These are phyloP conservation scores for Suillus paluster DNA, from an alignment of 768 basidiomycete genomes.

Conservation along the genomic window DNA sequence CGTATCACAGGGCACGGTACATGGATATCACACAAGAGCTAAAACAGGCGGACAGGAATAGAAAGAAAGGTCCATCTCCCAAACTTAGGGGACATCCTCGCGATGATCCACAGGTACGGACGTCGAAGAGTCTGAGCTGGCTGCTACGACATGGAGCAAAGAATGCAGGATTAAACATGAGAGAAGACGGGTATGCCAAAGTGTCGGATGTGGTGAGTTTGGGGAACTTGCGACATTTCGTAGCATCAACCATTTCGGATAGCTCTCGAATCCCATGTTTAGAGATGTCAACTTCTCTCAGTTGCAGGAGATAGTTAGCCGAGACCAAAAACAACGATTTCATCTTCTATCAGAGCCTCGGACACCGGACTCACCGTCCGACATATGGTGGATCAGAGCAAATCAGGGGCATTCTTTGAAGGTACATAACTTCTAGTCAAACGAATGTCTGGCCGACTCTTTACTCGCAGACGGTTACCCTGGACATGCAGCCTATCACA, in stretches of 20 bases:
- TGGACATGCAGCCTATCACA: conserved; percentile 65
- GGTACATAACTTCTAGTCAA: conserved; percentile 42
- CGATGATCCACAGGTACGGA: conserved; percentile 68
- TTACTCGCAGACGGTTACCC: conserved; percentile 57
- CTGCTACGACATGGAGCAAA: conserved; percentile 90
- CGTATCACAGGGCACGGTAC: not conserved
- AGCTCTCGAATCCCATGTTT: conserved; percentile 77
- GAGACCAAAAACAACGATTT: conserved; percentile 71
- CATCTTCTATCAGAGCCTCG: conserved; percentile 58
- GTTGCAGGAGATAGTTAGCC: conserved; percentile 66
- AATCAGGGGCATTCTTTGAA: conserved; percentile 90
- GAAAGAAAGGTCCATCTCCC: conserved; percentile 24
- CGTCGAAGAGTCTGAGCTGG: conserved; percentile 90
- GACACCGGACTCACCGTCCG: conserved; percentile 28
- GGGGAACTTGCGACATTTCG: not conserved
- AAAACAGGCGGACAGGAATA: conserved; percentile 11
- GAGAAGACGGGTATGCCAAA: conserved; percentile 83
- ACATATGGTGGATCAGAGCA: conserved; percentile 86
- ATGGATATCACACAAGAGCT: conserved; percentile 12
- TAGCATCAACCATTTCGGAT: conserved; percentile 17
- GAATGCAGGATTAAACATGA: conserved; percentile 73
- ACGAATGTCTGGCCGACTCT: not conserved
- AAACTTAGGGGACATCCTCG: conserved; percentile 63
- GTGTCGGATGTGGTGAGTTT: conserved; percentile 82
- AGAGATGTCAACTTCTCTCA: conserved; percentile 56